Evolutionary conservation across 1,284 basidiomycete genomes (phyloP), one percentile per base, ranked within the genome.

Genomic region (Ustilago hordei): DNA sequence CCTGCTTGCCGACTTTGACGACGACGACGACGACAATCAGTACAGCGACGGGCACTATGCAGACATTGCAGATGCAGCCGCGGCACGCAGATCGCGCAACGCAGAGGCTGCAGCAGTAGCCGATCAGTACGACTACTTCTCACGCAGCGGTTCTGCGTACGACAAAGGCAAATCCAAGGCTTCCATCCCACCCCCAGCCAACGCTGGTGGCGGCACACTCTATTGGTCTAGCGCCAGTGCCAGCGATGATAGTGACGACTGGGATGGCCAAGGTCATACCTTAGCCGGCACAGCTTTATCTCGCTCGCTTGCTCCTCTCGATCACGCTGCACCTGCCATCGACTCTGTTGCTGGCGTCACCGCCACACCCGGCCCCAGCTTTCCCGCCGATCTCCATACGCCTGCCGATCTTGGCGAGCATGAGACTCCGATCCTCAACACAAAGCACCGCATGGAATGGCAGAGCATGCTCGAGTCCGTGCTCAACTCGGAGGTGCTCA

Each of bases 391-490:
- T 47, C 72, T 78, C 2, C 72, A 74, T 36, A 78, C 68, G 6
- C 69, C 72, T 0, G 59, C 60, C n/a, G 64, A 66, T 36, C 28
- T 60, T 3, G 60, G 57, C 39, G 78, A 78, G 2, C 61, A 60
- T 17, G 77, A 77, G 34, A 75, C 73, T 19, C 81, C 81, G 41
- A 66, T 76, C 50, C 58, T 81, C 48, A 68, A 80, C 36, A 75
- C 78, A 13, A 66, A 72, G 55, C 79, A 83, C 63, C 80, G 84
- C 41, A 69, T 85, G 57, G 84, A 86, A 71, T 86, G 84, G 84
- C 84, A 86, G 64, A 84, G 79, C 53, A 86, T 86, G 84, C 83
- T 85, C 68, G 75, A 73, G 41, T 84, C 84, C 23, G 82, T 84
- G 19, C 80, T 86, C 43, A 79, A 80, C 34, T 84, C 81, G 7